Evolutionary conservation across 2,329 filamentous ascomycete genomes (phyloP), one percentile per base, ranked within the genome.

Genomic region (Tolypocladium amazonense): DNA sequence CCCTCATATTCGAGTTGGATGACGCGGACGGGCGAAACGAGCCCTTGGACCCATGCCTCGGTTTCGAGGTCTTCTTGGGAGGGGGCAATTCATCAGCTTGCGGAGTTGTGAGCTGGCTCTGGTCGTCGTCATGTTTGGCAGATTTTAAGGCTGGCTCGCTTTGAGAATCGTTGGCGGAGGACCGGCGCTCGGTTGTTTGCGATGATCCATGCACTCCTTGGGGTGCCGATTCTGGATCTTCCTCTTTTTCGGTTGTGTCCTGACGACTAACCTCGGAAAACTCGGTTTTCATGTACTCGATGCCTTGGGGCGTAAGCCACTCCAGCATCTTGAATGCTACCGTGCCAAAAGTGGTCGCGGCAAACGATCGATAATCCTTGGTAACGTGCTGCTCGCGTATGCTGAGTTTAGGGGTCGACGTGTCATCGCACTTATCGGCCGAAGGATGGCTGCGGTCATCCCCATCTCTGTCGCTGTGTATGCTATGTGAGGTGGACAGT

Each of bases 271-370:
- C 57, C 5, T 66, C 64, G 7, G 62, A 65, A 25, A 72, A 59
- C 57, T 74, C 76, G 20, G 75, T 67, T 0, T 76, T 74, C 72
- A 85, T 78, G 12, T 76, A 73, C 25, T 79, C 76, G 4, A 85
- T 68, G n/a, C 77, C 80, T 59, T 77, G 77, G 0, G 84, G 84
- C 1, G 84, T 85, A n/a, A 88, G 73, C 85, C 85, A 88, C 68
- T 88, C 86, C 4, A 88, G 67, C 84, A 88, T 88, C 66, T 85
- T 87, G 70, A 88, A 85, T 14, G 86, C 81, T 14, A 82, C 81
- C 0, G 85, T 87, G 8, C 80, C 84, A 65, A 88, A 88, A 9
- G 87, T 74, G 63, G 86, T 86, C 8, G 82, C 82, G 9, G 83
- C 80, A 66, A 86, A 84, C 0, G 83, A 85, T 7, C 83, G 76